Evolutionary conservation across 768 basidiomycete genomes (phyloP).

Genomic region (Paxillus rubicundulus): DNA sequence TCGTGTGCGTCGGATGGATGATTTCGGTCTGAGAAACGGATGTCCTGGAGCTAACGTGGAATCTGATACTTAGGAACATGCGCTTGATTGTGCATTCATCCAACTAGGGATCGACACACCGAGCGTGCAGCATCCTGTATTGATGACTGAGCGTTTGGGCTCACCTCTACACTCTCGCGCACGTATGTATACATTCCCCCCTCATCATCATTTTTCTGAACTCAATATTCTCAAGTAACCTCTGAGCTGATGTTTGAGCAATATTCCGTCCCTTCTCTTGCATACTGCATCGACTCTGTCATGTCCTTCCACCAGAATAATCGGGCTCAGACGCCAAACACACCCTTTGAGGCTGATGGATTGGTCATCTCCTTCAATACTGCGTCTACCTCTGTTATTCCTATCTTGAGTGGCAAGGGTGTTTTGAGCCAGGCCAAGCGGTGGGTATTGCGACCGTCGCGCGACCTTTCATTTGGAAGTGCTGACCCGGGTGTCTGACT

Average conservation of each 20-base stretch:
- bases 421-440: constrained; percentile 85
- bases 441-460: constrained; percentile 37
- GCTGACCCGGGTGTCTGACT: not conserved
- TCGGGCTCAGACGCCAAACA: constrained; percentile 29
- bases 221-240: constrained; percentile 55
- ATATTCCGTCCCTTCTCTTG: constrained; percentile 80
- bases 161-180: constrained; percentile 88
- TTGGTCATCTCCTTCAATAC: constrained; percentile 90
- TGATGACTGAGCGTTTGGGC: constrained; percentile 91
- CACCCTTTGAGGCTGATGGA: constrained; percentile 62
- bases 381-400: constrained; percentile 87
- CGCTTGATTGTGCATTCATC: constrained; percentile 88
- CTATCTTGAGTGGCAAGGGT: constrained; percentile 78
- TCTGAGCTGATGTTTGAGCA: constrained; percentile 96
- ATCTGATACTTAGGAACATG: constrained; percentile 73
- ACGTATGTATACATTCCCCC: constrained; percentile 47
- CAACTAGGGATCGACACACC: constrained; percentile 79
- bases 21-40: not conserved
- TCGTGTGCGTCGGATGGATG: not conserved
- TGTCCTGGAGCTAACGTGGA: not conserved
- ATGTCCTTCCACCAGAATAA: constrained; percentile 92
- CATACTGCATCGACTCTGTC: constrained; percentile 85
- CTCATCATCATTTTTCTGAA: not conserved
- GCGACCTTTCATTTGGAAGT: not conserved
- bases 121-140: constrained; percentile 78